A percentile compares a stretch with the other conserved stretches of the same genome.
Evolutionary conservation across 164 flowering plant species (phyloP).

Genomic region (Sextonia rubra): DNA sequence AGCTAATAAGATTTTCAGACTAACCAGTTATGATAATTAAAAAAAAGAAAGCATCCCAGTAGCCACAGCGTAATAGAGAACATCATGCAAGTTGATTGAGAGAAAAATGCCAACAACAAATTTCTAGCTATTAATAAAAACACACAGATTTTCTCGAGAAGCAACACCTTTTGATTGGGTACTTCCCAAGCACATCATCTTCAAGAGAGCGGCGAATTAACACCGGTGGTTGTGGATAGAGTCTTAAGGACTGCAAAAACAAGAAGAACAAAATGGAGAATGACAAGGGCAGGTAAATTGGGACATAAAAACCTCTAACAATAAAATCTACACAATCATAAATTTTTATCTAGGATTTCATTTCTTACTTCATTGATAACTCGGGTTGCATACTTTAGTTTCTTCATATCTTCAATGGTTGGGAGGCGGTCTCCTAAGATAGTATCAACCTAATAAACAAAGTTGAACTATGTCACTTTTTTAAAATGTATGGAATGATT

Average conservation of each 20-base stretch:
- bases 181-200: conserved; percentile 68
- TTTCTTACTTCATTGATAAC: conserved; percentile 77
- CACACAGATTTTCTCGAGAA: background rate
- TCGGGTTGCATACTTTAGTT: conserved; percentile 82
- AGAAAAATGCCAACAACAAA: background rate
- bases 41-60: background rate
- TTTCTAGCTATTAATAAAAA: background rate
- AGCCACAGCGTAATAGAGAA: background rate
- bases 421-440: conserved; percentile 88
- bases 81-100: background rate
- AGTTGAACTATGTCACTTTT: background rate
- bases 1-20: background rate
- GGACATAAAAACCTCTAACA: background rate
- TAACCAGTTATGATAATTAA: too few relatives aligned
- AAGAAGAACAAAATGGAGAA: background rate
- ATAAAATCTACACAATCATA: background rate
- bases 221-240: conserved; percentile 96
- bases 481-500: background rate
- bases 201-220: conserved; percentile 86
- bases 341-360: background rate
- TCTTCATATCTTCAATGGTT: conserved; percentile 88
- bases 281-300: background rate
- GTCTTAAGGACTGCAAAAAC: conserved; percentile 71
- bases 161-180: conserved; percentile 65
- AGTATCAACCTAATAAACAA: conserved; percentile 63